Base-by-base conservation (phyloP, 2,329 filamentous ascomycete species). In the Verticillium isaacii region DNA sequence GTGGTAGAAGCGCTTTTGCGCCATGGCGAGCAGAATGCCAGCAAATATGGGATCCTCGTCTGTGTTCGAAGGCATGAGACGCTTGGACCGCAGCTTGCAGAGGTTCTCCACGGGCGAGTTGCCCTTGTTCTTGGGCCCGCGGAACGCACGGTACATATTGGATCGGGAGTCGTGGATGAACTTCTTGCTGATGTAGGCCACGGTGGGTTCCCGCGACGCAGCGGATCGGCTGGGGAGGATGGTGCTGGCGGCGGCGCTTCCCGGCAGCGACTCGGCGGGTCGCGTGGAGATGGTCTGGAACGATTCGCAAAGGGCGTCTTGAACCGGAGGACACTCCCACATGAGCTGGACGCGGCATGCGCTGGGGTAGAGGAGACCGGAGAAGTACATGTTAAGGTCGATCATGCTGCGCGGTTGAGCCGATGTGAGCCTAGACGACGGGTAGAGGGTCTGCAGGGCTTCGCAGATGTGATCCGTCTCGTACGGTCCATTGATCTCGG, bases 21-120 rank as follows among this genome's bases (percentile, higher is more conserved):
- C 85, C 80, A 87, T 83, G 56, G 81, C 80, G 14, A 87, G 66
- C 61, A 86, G 80, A 54, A 80, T 76, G 23, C 78, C 82, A 5
- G 83, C 73, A 39, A 85, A 74, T 61, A 83, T 80, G 0, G 80
- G 74, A 66, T 87, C 84, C 57, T 83, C 79, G 57, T 85, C 78
- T 2, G 70, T 63, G 57, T 85, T 77, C 2, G 72, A 68, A 0
- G 85, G 84, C 3, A 80, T 62, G 4, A 86, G 72, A 56, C 73
- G 72, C 67, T 79, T 82, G 5, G 78, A 76, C 1, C 82, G 78
- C 15, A 82, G 68, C 37, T 72, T 68, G 61, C 84, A 80, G 11
- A 87, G 71, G 5, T 77, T 74, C 55, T 73, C 68, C 6, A 87
- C 82, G 0, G 83, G 79, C 4, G 69, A 70, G 64, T 86, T 86